phyloP scores from a whole-genome alignment of 2,329 filamentous ascomycete genomes.

The Curvularia verruculosa region DNA sequence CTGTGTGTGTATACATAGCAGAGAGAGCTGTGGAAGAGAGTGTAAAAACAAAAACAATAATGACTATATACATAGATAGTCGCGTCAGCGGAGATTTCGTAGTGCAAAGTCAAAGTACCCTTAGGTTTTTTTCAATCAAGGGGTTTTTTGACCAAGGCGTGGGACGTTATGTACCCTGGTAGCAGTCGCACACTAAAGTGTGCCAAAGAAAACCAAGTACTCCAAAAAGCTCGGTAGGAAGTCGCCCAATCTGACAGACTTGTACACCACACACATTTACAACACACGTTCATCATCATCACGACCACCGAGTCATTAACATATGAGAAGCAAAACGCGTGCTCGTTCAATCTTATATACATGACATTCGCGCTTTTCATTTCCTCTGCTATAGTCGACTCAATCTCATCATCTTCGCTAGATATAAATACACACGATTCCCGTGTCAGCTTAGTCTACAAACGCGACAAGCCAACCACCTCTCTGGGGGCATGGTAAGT shows the following conservation, averaged over 20 bases:
- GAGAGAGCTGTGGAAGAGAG: too few relatives aligned
- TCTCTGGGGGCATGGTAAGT: slow-evolving; percentile 56
- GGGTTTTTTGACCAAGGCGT: too few relatives aligned
- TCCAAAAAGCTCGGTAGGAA: too few relatives aligned
- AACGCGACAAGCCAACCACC: slow-evolving; percentile 49
- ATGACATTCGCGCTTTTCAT: background rate
- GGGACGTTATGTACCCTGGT: background rate
- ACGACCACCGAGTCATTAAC: background rate
- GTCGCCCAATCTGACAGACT: too few relatives aligned
- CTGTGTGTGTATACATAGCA: too few relatives aligned
- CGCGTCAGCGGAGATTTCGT: too few relatives aligned
- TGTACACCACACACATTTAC: background rate
- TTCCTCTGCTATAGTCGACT: background rate
- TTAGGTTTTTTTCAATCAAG: too few relatives aligned
- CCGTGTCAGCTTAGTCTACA: slow-evolving; percentile 34
- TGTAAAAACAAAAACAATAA: too few relatives aligned
- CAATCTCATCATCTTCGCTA: background rate
- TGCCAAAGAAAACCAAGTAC: too few relatives aligned
- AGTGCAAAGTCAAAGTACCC: too few relatives aligned
- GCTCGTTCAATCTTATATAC: background rate
- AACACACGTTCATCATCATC: background rate
- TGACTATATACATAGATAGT: too few relatives aligned
- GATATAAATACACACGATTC: background rate
- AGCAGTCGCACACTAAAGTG: too few relatives aligned
- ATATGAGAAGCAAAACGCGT: background rate